Evolutionary conservation across 1,139 yeast species (phyloP).

Genomic region (Kodamaea derodonti): DNA sequence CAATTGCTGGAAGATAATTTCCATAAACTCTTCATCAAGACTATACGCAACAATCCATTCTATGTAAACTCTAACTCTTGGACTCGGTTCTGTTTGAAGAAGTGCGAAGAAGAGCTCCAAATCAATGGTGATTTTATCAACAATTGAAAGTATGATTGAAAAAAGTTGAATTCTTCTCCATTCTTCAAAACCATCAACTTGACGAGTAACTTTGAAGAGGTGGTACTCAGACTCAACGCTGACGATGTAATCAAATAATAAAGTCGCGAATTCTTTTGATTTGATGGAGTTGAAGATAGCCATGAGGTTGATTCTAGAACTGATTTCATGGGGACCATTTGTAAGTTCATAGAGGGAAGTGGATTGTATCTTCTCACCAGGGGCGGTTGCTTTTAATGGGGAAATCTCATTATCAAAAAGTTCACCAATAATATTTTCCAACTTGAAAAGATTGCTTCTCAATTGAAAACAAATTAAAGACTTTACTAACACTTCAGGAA

Average conservation of each 20-base stretch:
- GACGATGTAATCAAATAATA: constrained; percentile 41
- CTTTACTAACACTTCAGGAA: constrained; percentile 48
- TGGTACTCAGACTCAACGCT: constrained; percentile 36
- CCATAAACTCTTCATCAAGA: constrained; percentile 16
- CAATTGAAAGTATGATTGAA: constrained; percentile 44
- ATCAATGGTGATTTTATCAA: constrained; percentile 20
- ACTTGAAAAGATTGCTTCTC: constrained; percentile 50
- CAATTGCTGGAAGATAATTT: constrained; percentile 15
- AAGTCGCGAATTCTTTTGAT: constrained; percentile 31
- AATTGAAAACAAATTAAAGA: constrained; percentile 51
- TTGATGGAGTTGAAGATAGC: constrained; percentile 38
- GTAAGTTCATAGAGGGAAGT: constrained; percentile 41
- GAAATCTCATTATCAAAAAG: constrained; percentile 35
- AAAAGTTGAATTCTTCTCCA: constrained; percentile 57
- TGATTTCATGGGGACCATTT: constrained; percentile 61
- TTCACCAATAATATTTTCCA: constrained; percentile 56
- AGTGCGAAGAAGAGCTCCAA: constrained; percentile 21
- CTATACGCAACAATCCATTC: constrained; percentile 71
- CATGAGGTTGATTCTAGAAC: constrained; percentile 49
- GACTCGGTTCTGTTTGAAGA: constrained; percentile 61
- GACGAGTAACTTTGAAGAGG: constrained; percentile 46
- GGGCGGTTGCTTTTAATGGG: too few species aligned
- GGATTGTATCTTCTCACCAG: constrained; percentile 18
- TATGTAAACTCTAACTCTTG: constrained; percentile 64
- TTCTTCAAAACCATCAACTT: constrained; percentile 69